These are phyloP conservation scores for Gaertneriomyces sp. DNA, from an alignment of 192 early-diverging fungal genomes.

Conservation along the genomic window DNA sequence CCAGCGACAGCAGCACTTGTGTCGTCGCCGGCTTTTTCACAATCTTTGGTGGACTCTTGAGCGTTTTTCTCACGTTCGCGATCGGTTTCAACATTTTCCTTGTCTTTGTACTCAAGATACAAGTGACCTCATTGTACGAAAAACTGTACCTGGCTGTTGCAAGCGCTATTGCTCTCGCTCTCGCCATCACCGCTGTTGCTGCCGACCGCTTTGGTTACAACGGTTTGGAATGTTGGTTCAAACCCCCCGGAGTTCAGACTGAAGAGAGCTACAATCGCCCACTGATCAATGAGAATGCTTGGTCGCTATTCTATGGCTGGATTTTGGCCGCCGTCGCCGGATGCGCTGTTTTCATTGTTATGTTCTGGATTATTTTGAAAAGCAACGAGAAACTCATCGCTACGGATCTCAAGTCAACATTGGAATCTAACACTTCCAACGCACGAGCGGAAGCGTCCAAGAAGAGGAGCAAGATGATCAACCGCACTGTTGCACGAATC, in stretches of 20 bases:
- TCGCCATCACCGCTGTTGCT: constrained; percentile 5
- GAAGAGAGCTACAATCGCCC: neutral
- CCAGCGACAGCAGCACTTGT: neutral
- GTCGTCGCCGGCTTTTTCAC: neutral
- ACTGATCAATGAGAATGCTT: neutral
- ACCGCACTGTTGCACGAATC: neutral
- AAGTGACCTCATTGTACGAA: neutral
- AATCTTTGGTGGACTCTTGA: neutral
- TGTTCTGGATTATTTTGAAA: constrained; percentile 2
- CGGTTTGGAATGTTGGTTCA: constrained; percentile 15
- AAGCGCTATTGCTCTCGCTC: neutral
- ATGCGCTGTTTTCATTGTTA: neutral
- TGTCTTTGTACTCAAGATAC: constrained; percentile 11
- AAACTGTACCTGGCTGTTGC: neutral
- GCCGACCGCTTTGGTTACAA: constrained; percentile 3
- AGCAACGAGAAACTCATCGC: constrained; percentile 4
- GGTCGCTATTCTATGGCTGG: constrained; percentile 6
- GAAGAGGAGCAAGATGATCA: neutral
- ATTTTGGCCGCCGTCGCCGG: neutral
- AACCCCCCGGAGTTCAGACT: neutral
- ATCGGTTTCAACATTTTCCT: constrained; percentile 9
- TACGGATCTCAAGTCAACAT: neutral
- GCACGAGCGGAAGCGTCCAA: no score
- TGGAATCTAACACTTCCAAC: neutral
- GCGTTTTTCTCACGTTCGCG: neutral